Evolutionary conservation across 768 basidiomycete species (phyloP).

Genomic region (Xanthoconium purpureum): DNA sequence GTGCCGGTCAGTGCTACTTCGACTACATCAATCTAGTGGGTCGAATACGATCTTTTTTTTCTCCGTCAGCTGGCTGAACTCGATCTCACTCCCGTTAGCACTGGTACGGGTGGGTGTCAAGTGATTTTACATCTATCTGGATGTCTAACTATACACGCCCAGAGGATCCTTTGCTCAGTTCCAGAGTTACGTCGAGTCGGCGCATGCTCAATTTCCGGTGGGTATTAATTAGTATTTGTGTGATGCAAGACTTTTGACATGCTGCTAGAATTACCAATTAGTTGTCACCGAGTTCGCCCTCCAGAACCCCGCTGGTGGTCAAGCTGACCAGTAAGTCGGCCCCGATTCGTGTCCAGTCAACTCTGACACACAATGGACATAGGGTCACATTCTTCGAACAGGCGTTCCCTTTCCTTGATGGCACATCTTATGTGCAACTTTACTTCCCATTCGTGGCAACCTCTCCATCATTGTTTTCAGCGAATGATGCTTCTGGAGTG

Average conservation of each 20-base stretch:
- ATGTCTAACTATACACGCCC: slow-evolving; percentile 4
- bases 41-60: background rate
- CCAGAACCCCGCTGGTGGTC: slow-evolving; percentile 30
- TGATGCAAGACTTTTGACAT: background rate
- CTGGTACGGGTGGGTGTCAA: slow-evolving; percentile 28
- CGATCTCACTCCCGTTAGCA: slow-evolving; percentile 11
- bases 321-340: slow-evolving; percentile 29
- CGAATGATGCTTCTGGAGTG: slow-evolving; percentile 17
- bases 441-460: slow-evolving; percentile 40
- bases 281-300: slow-evolving; percentile 36
- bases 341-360: background rate
- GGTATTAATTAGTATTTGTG: background rate
- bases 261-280: slow-evolving; percentile 21
- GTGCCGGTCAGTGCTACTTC: slow-evolving; percentile 32
- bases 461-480: slow-evolving; percentile 24
- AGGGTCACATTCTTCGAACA: slow-evolving; percentile 35
- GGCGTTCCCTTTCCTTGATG: slow-evolving; percentile 35
- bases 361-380: background rate
- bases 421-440: slow-evolving; percentile 28
- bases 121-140: background rate
- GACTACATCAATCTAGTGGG: slow-evolving; percentile 37
- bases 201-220: slow-evolving; percentile 30
- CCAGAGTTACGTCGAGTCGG: slow-evolving; percentile 27
- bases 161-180: slow-evolving; percentile 30
- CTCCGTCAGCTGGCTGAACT: background rate